Percentiles rank a stretch among this genome's conserved stretches.
These are phyloP conservation scores for Aspergillus ibericus DNA, from an alignment of 2,329 filamentous ascomycete genomes.

Conservation along the genomic window DNA sequence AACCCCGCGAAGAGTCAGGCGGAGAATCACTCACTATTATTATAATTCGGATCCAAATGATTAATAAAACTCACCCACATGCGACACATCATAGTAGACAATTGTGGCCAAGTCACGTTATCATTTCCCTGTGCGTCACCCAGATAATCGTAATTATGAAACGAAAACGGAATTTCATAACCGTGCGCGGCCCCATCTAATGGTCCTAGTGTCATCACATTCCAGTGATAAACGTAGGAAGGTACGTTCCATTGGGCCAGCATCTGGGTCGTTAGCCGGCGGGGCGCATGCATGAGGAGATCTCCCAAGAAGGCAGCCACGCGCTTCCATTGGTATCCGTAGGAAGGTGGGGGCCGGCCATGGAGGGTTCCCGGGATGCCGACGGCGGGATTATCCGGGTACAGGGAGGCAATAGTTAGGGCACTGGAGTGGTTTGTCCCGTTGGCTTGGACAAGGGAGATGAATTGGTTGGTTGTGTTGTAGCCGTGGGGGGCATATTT, in stretches of 20 bases:
- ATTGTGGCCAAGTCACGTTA: background rate
- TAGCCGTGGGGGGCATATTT: background rate
- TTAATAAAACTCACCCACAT: constrained; percentile 15
- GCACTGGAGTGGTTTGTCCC: background rate
- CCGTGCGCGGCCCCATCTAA: constrained; percentile 11
- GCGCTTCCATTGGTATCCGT: constrained; percentile 13
- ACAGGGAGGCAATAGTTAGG: background rate
- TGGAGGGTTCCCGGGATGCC: constrained; percentile 3
- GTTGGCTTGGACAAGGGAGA: background rate
- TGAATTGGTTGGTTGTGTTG: constrained; percentile 3
- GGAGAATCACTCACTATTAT: background rate
- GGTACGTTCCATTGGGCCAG: constrained; percentile 9
- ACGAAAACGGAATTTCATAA: constrained; percentile 11
- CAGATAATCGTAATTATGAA: constrained; percentile 6
- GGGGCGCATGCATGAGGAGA: constrained; percentile 13
- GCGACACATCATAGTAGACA: constrained; percentile 6
- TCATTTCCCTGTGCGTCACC: background rate
- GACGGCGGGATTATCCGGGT: background rate
- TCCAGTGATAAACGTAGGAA: constrained; percentile 16
- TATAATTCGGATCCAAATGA: constrained; percentile 6
- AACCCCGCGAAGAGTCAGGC: background rate
- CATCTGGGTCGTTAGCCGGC: constrained; percentile 10
- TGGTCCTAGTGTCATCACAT: constrained; percentile 9
- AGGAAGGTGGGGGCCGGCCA: constrained; percentile 4
- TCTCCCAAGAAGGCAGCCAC: constrained; percentile 13